A percentile compares a stretch with the other conserved stretches of the same genome.
These are phyloP conservation scores for Panaeolus papilionaceus DNA, from an alignment of 768 basidiomycete species.

Conservation along the genomic window DNA sequence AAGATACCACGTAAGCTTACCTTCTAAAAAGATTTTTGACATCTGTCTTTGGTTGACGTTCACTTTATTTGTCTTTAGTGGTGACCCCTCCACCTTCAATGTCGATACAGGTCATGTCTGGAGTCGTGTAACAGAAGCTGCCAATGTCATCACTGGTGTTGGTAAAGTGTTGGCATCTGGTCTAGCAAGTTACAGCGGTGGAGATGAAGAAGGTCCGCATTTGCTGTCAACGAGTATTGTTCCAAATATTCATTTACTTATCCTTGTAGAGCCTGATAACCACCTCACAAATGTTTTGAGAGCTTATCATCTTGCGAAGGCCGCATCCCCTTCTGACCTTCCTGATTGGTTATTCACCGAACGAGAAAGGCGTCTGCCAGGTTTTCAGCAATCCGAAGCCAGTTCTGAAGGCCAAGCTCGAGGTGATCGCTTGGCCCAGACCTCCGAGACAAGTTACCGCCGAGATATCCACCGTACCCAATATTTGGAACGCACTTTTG, in stretches of 20 bases:
- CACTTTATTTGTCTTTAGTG: neutral
- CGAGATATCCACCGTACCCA: slow-evolving; percentile 16
- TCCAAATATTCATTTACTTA: slow-evolving; percentile 21
- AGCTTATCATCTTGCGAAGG: slow-evolving; percentile 69
- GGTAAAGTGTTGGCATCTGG: slow-evolving; percentile 61
- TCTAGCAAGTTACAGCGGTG: slow-evolving; percentile 45
- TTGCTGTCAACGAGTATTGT: neutral
- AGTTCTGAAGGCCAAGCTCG: slow-evolving; percentile 23
- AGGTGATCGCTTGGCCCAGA: slow-evolving; percentile 14
- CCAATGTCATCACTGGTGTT: slow-evolving; percentile 60
- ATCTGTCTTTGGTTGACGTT: neutral
- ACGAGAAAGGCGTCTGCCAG: slow-evolving; percentile 45
- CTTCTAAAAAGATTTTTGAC: neutral
- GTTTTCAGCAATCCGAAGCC: slow-evolving; percentile 23
- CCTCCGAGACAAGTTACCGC: slow-evolving; percentile 21
- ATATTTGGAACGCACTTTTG: slow-evolving; percentile 11
- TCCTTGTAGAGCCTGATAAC: slow-evolving; percentile 61
- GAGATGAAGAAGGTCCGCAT: slow-evolving; percentile 41
- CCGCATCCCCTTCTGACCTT: slow-evolving; percentile 59
- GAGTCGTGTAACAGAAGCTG: slow-evolving; percentile 61
- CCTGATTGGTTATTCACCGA: slow-evolving; percentile 72
- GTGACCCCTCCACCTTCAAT: neutral
- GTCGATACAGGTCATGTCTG: slow-evolving; percentile 36
- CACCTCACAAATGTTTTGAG: slow-evolving; percentile 71
- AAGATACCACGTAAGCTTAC: neutral